Conservation (phyloP, 1,139 yeast species). For the Lipomyces yarrowii region DNA sequence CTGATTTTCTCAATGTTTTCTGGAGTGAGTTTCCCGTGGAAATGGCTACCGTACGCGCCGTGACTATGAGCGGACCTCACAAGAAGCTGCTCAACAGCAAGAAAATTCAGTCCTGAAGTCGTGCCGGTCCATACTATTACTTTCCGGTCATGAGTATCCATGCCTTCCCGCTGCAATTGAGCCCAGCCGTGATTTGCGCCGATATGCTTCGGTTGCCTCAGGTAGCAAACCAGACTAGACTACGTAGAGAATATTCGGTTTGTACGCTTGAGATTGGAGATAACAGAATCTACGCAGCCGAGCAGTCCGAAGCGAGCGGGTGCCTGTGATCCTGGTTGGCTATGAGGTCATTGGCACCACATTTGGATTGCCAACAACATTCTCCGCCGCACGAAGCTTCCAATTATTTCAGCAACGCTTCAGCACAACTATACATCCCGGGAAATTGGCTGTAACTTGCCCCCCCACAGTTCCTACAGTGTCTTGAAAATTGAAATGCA, state of each 20-base stretch:
- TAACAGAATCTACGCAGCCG: neutral
- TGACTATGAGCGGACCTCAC: slow-evolving; percentile 10
- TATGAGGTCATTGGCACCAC: neutral
- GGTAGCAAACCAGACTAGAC: neutral
- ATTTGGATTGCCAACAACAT: neutral
- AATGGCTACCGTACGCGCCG: neutral
- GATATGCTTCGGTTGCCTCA: neutral
- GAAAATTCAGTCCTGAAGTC: slow-evolving; percentile 20
- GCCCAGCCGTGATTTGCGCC: neutral
- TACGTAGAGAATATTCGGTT: neutral
- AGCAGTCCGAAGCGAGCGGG: neutral
- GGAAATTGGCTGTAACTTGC: no score
- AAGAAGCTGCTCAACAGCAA: slow-evolving; percentile 25
- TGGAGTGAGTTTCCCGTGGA: neutral
- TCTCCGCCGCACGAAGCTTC: neutral
- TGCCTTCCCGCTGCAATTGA: neutral
- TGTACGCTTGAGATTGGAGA: neutral
- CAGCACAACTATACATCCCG: no score
- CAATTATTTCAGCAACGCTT: no score
- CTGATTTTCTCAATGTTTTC: neutral
- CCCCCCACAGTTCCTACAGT: neutral
- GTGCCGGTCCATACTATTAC: slow-evolving; percentile 29
- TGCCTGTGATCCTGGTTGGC: neutral
- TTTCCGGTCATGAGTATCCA: slow-evolving; percentile 26
- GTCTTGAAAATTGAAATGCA: no score